A percentile compares a stretch with the other conserved stretches of the same genome.
Evolutionary conservation across 805 yeast species (phyloP).

Genomic region (Debaryomyces hansenii): DNA sequence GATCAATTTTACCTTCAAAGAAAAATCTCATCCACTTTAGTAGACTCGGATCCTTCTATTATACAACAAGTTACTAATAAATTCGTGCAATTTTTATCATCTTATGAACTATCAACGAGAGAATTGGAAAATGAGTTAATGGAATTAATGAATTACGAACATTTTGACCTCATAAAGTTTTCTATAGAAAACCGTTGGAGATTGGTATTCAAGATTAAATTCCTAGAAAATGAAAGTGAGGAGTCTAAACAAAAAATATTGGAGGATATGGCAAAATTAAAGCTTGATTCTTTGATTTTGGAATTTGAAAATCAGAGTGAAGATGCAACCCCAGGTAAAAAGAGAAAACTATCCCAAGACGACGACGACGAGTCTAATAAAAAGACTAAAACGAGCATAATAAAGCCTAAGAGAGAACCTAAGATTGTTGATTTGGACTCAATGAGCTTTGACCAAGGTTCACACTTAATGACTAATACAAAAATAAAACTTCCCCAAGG

Average conservation of each 20-base stretch:
- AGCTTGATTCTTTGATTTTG: constrained; percentile 39
- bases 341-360: constrained; percentile 18
- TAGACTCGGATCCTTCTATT: constrained; percentile 37
- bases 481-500: constrained; percentile 80
- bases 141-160: constrained; percentile 51
- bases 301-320: constrained; percentile 32
- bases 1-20: constrained; percentile 54
- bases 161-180: constrained; percentile 47
- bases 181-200: constrained; percentile 51
- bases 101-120: constrained; percentile 33
- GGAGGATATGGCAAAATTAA: constrained; percentile 44
- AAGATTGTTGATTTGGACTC: constrained; percentile 61
- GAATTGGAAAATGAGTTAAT: constrained; percentile 56
- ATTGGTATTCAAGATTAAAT: constrained; percentile 54
- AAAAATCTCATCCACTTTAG: constrained; percentile 38
- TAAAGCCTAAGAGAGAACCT: constrained; percentile 36
- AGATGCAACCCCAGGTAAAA: constrained; percentile 8
- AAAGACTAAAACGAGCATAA: constrained; percentile 5
- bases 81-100: constrained; percentile 41
- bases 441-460: constrained; percentile 69
- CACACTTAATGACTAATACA: constrained; percentile 63
- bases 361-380: constrained; percentile 9
- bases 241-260: constrained; percentile 24
- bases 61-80: constrained; percentile 38
- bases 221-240: constrained; percentile 26